Conservation (phyloP, 345 rosid species). For the Citrus hindsii region DNA sequence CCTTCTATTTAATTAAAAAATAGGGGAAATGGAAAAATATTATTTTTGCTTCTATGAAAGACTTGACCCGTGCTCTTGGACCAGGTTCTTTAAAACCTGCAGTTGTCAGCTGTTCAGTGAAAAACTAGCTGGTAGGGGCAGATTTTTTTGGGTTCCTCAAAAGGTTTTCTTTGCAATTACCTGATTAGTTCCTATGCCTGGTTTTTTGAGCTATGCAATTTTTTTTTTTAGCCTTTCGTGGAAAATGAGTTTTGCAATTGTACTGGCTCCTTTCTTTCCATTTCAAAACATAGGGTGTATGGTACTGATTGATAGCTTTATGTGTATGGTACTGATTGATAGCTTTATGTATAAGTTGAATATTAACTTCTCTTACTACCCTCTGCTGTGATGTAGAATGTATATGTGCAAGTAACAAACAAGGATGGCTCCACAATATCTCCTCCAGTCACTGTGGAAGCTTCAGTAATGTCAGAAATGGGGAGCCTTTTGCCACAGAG, state of each 20-base stretch:
- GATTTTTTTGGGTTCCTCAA: not conserved
- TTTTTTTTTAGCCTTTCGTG: not conserved
- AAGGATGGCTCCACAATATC: constrained; percentile 58
- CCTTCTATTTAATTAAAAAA: not conserved
- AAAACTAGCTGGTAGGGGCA: not conserved
- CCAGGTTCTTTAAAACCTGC: not conserved
- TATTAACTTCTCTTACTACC: not conserved
- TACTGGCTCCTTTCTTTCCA: not conserved
- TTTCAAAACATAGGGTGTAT: not conserved
- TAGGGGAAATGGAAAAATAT: not conserved
- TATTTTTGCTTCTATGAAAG: not conserved
- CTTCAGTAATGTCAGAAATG: constrained; percentile 40
- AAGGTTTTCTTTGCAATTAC: not conserved
- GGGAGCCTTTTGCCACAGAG: constrained; percentile 57
- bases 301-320: too few species aligned
- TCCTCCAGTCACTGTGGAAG: constrained; percentile 52
- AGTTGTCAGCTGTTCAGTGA: not conserved
- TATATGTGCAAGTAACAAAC: constrained; percentile 53
- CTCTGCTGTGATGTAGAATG: constrained; percentile 29
- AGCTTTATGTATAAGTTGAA: not conserved
- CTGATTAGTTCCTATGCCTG: not conserved
- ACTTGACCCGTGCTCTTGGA: not conserved
- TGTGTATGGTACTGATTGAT: not conserved
- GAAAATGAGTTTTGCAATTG: not conserved
- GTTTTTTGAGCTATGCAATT: not conserved